phyloP scores from a whole-genome alignment of 805 yeast genomes.

The Schwanniomyces sp. region DNA sequence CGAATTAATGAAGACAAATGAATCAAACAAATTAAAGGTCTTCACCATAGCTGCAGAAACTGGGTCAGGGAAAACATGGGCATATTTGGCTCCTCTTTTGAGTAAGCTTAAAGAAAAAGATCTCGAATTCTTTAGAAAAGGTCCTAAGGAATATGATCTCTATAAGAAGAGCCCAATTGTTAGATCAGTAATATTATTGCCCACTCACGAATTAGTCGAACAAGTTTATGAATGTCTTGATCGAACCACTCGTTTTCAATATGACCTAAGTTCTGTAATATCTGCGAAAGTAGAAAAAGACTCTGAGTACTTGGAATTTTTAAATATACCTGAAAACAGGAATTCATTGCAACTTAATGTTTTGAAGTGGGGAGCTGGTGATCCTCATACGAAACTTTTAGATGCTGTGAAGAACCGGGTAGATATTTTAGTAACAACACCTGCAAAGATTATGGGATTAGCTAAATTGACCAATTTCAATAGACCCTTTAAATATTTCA shows the following conservation, averaged over 20 bases:
- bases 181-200: slow-evolving; percentile 75
- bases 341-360: slow-evolving; percentile 42
- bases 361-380: slow-evolving; percentile 63
- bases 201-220: slow-evolving; percentile 84
- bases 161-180: slow-evolving; percentile 38
- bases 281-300: slow-evolving; percentile 16
- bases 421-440: slow-evolving; percentile 85
- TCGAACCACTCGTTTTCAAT: slow-evolving; percentile 22
- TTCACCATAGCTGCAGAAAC: slow-evolving; percentile 93
- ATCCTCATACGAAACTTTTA: slow-evolving; percentile 53
- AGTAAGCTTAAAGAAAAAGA: slow-evolving; percentile 67
- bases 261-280: slow-evolving; percentile 16
- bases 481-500: slow-evolving; percentile 37
- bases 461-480: slow-evolving; percentile 26
- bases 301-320: slow-evolving; percentile 18
- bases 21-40: slow-evolving; percentile 44
- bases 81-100: slow-evolving; percentile 76
- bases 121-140: slow-evolving; percentile 18
- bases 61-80: slow-evolving; percentile 95
- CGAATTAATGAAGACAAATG: slow-evolving; percentile 29
- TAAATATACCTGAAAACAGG: slow-evolving; percentile 20
- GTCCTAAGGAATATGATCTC: slow-evolving; percentile 17
- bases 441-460: slow-evolving; percentile 62
- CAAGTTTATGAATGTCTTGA: slow-evolving; percentile 62
- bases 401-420: slow-evolving; percentile 50